These are phyloP conservation scores for Cryphonectria parasitica DNA, from an alignment of 2,329 filamentous ascomycete species.

Conservation along the genomic window DNA sequence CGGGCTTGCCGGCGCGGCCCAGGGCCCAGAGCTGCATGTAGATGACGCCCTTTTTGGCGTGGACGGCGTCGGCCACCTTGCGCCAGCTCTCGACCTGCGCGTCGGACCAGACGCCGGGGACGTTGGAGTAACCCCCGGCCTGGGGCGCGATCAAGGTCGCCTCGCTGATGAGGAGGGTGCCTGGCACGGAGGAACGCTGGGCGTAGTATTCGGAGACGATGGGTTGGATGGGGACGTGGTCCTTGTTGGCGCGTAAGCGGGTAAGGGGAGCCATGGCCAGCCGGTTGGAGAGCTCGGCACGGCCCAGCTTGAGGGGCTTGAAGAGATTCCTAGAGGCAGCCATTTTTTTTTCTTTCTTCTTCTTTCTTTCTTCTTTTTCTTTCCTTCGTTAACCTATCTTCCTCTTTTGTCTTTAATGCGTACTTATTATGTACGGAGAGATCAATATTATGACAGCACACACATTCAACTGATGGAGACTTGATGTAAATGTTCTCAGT, in stretches of 20 bases:
- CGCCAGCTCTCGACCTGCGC: conserved; percentile 63
- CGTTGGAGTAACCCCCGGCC: conserved; percentile 46
- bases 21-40: conserved; percentile 63
- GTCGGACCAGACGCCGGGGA: conserved; percentile 60
- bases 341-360: conserved; percentile 9
- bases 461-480: too few relatives aligned
- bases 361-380: too few relatives aligned
- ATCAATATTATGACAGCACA: too few relatives aligned
- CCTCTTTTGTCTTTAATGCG: too few relatives aligned
- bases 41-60: conserved; percentile 62
- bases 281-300: conserved; percentile 53
- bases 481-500: too few relatives aligned
- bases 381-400: too few relatives aligned
- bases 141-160: conserved; percentile 48
- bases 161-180: conserved; percentile 48
- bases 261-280: conserved; percentile 57
- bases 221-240: conserved; percentile 30
- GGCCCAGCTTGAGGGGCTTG: conserved; percentile 48
- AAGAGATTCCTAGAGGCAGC: conserved; percentile 39
- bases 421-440: too few relatives aligned
- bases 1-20: conserved; percentile 40
- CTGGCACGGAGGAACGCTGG: conserved; percentile 46
- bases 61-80: conserved; percentile 62
- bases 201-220: conserved; percentile 48
- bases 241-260: conserved; percentile 52